Conservation (phyloP, 2,329 filamentous ascomycete species). For the Fusarium hostae region DNA sequence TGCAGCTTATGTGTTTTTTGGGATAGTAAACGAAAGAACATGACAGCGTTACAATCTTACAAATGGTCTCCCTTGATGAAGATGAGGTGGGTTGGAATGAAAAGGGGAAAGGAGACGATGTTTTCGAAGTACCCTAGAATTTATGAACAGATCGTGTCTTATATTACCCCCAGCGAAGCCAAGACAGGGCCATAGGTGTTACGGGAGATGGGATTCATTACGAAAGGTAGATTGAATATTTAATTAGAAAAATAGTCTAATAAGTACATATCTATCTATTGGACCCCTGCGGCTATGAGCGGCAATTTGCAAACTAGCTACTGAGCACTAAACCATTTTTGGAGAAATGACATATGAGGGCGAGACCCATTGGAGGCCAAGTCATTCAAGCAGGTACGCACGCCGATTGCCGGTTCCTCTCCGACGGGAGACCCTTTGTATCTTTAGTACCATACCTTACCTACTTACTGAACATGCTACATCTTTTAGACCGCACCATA, state of each 20-base stretch:
- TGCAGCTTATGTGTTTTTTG: neutral
- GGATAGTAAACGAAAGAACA: neutral
- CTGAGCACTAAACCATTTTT: neutral
- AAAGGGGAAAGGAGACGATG: neutral
- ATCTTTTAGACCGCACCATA: neutral
- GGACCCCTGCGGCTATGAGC: conserved; percentile 35
- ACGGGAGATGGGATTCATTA: too few relatives aligned
- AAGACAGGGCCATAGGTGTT: neutral
- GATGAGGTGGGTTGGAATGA: neutral
- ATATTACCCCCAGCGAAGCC: neutral
- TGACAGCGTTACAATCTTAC: neutral
- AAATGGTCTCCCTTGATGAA: neutral
- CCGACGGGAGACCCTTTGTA: conserved; percentile 13
- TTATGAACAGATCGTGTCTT: neutral
- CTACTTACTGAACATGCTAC: neutral
- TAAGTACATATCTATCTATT: neutral
- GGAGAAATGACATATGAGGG: conserved; percentile 35
- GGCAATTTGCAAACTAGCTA: conserved; percentile 17
- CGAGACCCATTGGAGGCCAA: conserved; percentile 25
- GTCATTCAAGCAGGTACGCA: conserved; percentile 36
- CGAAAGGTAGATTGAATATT: neutral
- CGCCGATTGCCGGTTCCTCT: conserved; percentile 39
- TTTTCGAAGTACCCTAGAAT: neutral
- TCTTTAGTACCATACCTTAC: neutral
- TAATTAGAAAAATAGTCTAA: neutral